Percentiles rank a stretch among this genome's conserved stretches.
Conservation (phyloP, 2,329 filamentous ascomycete genomes). For the Metarhizium sp. region DNA sequence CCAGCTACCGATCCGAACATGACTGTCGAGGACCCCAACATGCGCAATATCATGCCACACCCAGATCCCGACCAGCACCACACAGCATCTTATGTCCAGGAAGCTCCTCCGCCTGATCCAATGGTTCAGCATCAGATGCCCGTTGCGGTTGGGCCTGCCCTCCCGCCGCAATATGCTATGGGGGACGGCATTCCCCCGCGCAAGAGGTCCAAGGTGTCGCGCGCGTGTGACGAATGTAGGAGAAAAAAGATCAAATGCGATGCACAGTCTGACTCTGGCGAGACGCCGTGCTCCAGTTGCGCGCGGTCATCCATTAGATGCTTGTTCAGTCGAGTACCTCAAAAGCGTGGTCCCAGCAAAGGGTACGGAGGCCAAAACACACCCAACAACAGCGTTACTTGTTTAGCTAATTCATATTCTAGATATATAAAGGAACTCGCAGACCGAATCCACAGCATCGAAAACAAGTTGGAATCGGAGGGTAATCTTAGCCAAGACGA, state of each 20-base stretch:
- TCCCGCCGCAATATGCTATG: conserved; percentile 28
- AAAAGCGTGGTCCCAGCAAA: conserved; percentile 85
- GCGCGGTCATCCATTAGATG: conserved; percentile 67
- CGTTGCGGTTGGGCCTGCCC: conserved; percentile 25
- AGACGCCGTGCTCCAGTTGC: conserved; percentile 73
- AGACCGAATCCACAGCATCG: conserved; percentile 72
- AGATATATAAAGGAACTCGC: conserved; percentile 89
- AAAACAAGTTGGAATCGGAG: conserved; percentile 60
- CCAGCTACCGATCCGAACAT: conserved; percentile 35
- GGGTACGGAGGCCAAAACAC: conserved; percentile 41
- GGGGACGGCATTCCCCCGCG: conserved; percentile 56
- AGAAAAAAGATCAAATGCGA: conserved; percentile 89
- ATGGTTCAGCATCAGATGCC: conserved; percentile 27
- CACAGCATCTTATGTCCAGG: conserved; percentile 27
- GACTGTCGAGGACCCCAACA: conserved; percentile 31
- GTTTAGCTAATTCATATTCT: conserved; percentile 6
- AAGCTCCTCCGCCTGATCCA: conserved; percentile 24
- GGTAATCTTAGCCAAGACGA: conserved; percentile 32
- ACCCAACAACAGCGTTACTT: neutral
- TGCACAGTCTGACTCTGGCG: conserved; percentile 62
- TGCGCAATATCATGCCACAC: conserved; percentile 36
- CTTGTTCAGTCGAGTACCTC: conserved; percentile 77
- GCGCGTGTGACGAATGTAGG: conserved; percentile 82
- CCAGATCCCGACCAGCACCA: conserved; percentile 30
- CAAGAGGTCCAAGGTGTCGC: conserved; percentile 78